Percentiles rank a stretch among this genome's conserved stretches.
These are phyloP conservation scores for Fusarium ambrosium DNA, from an alignment of 2,329 filamentous ascomycete genomes.

Conservation along the genomic window DNA sequence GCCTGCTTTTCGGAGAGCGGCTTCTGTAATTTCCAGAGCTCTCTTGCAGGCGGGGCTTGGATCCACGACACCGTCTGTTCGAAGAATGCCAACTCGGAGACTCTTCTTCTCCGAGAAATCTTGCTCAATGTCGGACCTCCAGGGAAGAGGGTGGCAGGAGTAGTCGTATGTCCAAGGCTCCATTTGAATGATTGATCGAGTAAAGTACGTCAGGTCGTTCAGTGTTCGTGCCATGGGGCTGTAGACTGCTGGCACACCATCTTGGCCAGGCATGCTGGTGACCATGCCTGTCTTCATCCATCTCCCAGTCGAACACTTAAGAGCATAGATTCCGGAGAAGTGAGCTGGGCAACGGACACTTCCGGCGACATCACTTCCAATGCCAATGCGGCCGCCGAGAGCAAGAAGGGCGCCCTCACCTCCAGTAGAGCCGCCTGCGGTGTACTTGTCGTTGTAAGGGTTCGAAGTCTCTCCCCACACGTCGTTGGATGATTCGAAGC, in stretches of 20 bases:
- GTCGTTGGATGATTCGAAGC: constrained; percentile 83
- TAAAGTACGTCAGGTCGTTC: constrained; percentile 87
- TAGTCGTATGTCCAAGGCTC: constrained; percentile 92
- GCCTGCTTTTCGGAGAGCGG: constrained; percentile 77
- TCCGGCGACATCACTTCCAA: constrained; percentile 92
- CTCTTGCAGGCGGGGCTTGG: constrained; percentile 87
- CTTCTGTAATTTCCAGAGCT: constrained; percentile 78
- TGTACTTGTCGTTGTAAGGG: constrained; percentile 86
- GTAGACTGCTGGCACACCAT: constrained; percentile 89
- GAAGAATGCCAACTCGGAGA: constrained; percentile 81
- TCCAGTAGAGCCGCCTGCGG: constrained; percentile 89
- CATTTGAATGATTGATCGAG: constrained; percentile 81
- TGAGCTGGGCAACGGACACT: constrained; percentile 90
- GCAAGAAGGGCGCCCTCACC: constrained; percentile 88
- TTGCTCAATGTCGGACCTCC: constrained; percentile 73
- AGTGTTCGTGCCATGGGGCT: constrained; percentile 93
- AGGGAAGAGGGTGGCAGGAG: constrained; percentile 85
- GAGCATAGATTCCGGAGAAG: constrained; percentile 88
- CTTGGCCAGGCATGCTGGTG: constrained; percentile 93
- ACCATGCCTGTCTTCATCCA: constrained; percentile 89
- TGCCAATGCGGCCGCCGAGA: constrained; percentile 85
- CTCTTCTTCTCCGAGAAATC: constrained; percentile 72
- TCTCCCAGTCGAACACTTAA: constrained; percentile 88
- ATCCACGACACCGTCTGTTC: constrained; percentile 85
- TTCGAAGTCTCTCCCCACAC: constrained; percentile 88